Conservation (phyloP, 2,329 filamentous ascomycete species). For the Venturia asperata region DNA sequence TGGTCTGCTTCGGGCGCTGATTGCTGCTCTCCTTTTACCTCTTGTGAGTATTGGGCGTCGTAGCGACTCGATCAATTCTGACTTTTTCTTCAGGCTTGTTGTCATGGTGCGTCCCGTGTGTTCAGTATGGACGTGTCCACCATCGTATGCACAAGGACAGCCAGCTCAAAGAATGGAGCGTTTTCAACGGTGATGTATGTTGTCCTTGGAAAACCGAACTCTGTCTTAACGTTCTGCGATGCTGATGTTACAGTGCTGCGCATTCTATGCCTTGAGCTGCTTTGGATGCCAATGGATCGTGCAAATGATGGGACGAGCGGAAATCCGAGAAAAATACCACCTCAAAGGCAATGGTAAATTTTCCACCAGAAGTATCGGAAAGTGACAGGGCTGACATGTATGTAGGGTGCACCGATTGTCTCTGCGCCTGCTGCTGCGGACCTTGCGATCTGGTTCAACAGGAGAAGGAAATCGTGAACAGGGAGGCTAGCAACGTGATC, state of each 20-base stretch:
- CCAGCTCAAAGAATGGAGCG: constrained; percentile 27
- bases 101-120: constrained; percentile 31
- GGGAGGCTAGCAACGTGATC: constrained; percentile 14
- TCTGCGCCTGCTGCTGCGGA: constrained; percentile 31
- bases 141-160: constrained; percentile 28
- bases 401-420: constrained; percentile 30
- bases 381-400: background rate
- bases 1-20: constrained; percentile 22
- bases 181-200: constrained; percentile 27
- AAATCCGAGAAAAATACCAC: constrained; percentile 30
- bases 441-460: constrained; percentile 31
- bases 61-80: background rate
- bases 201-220: background rate
- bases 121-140: constrained; percentile 28
- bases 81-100: constrained; percentile 27
- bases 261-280: constrained; percentile 26
- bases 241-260: constrained; percentile 26
- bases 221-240: too few species aligned
- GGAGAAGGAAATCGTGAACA: constrained; percentile 29
- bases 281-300: constrained; percentile 29
- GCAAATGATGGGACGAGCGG: constrained; percentile 29
- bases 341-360: constrained; percentile 25
- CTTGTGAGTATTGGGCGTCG: constrained; percentile 24
- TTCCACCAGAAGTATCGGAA: too few species aligned
- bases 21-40: constrained; percentile 29